Evolutionary conservation across 371 early-diverging fungal genomes (phyloP).

Genomic region (Lichtheimia ramosa): DNA sequence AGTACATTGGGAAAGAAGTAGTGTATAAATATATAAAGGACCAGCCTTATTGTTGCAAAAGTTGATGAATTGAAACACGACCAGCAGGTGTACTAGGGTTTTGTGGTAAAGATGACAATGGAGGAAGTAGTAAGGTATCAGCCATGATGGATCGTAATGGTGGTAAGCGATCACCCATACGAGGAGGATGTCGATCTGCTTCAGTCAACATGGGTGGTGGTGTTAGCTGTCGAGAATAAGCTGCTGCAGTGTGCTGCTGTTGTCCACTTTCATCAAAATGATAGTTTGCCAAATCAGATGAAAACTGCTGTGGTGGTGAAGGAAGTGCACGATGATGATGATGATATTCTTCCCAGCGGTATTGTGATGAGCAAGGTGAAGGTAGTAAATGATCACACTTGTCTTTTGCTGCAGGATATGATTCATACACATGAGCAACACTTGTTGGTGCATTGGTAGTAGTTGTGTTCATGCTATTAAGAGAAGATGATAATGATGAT

Average conservation of each 20-base stretch:
- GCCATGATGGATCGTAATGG: neutral
- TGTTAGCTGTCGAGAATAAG: neutral
- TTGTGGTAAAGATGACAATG: too few relatives aligned
- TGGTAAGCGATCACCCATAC: neutral
- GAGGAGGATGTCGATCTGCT: neutral
- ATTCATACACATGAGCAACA: too few relatives aligned
- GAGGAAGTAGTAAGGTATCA: too few relatives aligned
- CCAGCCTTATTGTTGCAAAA: too few relatives aligned
- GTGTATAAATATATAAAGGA: too few relatives aligned
- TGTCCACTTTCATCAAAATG: neutral
- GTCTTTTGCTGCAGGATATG: neutral
- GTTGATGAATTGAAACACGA: too few relatives aligned
- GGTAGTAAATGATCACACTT: neutral
- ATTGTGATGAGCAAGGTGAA: neutral
- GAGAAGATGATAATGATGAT: conserved; percentile 4
- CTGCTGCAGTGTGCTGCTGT: neutral
- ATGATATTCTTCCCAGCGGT: neutral
- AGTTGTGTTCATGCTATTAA: neutral
- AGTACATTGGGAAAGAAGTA: too few relatives aligned
- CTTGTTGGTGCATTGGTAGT: too few relatives aligned
- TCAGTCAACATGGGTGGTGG: conserved; percentile 3
- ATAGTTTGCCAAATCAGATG: conserved; percentile 2
- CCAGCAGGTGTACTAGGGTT: too few relatives aligned
- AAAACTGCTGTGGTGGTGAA: neutral
- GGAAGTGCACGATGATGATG: neutral